Conservation (phyloP, 2,329 filamentous ascomycete genomes). For the Neonectria ditissima region DNA sequence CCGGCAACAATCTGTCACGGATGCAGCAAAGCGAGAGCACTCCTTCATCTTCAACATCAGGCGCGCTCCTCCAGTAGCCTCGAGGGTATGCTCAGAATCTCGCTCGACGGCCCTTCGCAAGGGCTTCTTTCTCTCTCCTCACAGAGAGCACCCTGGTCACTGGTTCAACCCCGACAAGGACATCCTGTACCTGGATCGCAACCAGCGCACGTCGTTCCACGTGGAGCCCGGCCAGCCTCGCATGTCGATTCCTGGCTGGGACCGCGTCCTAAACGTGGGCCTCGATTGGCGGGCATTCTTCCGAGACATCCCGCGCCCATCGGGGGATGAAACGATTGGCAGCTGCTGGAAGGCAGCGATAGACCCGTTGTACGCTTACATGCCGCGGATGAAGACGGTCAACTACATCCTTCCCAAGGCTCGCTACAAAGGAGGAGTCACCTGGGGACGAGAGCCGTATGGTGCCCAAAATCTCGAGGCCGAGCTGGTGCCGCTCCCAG, state of each 20-base stretch:
- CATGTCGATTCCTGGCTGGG: conserved; percentile 36
- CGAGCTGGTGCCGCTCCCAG: conserved; percentile 38
- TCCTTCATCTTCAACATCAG: conserved; percentile 40
- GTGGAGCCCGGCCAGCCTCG: conserved; percentile 24
- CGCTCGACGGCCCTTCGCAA: conserved; percentile 42
- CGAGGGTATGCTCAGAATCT: conserved; percentile 43
- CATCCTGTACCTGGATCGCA: conserved; percentile 48
- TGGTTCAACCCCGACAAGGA: conserved; percentile 46
- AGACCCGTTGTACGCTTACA: conserved; percentile 36
- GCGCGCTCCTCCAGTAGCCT: conserved; percentile 35
- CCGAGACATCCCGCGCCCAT: conserved; percentile 40
- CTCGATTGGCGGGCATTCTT: conserved; percentile 48
- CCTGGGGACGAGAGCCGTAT: conserved; percentile 46
- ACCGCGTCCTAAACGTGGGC: conserved; percentile 44
- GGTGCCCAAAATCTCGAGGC: conserved; percentile 32
- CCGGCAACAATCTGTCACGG: not conserved
- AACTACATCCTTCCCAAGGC: conserved; percentile 45
- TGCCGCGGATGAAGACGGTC: conserved; percentile 41
- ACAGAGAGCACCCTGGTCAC: conserved; percentile 24
- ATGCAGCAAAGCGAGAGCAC: conserved; percentile 11
- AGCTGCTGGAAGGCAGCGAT: conserved; percentile 39
- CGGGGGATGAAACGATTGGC: conserved; percentile 35
- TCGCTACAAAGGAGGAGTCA: conserved; percentile 43
- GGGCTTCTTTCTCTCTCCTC: conserved; percentile 42
- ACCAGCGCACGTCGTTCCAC: conserved; percentile 37